Base-by-base conservation (phyloP, 2,329 filamentous ascomycete genomes). In the Claviceps sp. region DNA sequence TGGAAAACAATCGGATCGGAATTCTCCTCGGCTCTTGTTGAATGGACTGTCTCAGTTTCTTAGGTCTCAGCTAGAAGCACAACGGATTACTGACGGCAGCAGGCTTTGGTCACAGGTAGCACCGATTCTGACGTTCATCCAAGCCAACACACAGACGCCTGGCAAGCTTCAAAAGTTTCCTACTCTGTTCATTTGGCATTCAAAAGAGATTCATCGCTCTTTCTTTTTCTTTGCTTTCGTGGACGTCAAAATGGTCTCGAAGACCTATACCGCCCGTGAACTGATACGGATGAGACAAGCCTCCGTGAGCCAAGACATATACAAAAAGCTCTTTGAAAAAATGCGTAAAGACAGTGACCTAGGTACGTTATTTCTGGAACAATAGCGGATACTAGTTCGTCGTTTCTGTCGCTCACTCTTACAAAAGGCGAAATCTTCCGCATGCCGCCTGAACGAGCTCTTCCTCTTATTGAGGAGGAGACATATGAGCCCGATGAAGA, bases 181-280 rank as follows among this genome's bases (percentile, higher is more conserved):
- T 6, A 71, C 66, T 18, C 57, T 72, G 45, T 71, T 74, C 55
- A 59, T 62, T 55, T 71, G 67, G 64, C 62, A 68, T 52, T 65
- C 60, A 26, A 55, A 57, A 42, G 58, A 61, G 22, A 64, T 56
- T 34, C 64, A 66, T 58, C 66, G 67, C 38, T 65, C 66, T 26
- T 70, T 69, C 62, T 62, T 64, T 58, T 58, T 73, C 54, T 72
- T 72, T 56, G 68, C 65, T 55, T 69, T 67, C 55, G 58, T 70
- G 54, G 54, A 60, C 47, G 50, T 61, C 60, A 61, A 61, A 51
- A 77, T 77, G 74, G 62, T 63, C 51, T 63, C 66, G 13, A 66
- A 64, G 44, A 68, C 59, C 11, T 78, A 78, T 57, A 68, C 66
- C 8, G 61, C 70, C 49, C 60, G 63, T 38, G 72, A 78, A 60